A percentile compares a stretch with the other conserved stretches of the same genome.
phyloP scores from a whole-genome alignment of 1,284 basidiomycete genomes.

The Cutaneotrichosporon cutaneum region DNA sequence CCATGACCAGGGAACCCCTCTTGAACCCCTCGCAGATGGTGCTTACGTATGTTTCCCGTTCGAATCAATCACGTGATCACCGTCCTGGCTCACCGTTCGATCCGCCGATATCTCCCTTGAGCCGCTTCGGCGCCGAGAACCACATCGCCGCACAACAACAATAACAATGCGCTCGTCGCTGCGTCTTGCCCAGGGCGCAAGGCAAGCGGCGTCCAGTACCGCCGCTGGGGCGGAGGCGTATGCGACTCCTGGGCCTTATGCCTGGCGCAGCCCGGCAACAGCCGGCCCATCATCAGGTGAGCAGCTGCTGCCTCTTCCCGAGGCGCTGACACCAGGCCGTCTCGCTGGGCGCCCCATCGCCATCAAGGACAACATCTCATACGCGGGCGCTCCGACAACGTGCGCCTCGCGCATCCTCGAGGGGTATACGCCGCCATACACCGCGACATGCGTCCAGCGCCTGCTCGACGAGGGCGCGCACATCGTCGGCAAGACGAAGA shows the following conservation, averaged over 20 bases:
- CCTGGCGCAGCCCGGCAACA: constrained; percentile 32
- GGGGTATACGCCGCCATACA: constrained; percentile 74
- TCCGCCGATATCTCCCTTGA: neutral
- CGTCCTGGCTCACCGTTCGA: neutral
- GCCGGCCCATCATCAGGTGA: constrained; percentile 25
- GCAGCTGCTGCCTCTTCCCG: neutral
- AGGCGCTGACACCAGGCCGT: constrained; percentile 22
- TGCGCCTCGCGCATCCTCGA: constrained; percentile 74
- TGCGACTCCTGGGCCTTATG: constrained; percentile 31
- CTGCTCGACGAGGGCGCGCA: constrained; percentile 67
- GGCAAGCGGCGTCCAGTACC: neutral
- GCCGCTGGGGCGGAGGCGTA: neutral
- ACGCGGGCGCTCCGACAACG: constrained; percentile 66
- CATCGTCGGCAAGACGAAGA: constrained; percentile 86
- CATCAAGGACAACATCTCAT: constrained; percentile 85
- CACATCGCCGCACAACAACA: neutral
- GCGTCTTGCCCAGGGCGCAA: neutral
- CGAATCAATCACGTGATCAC: too few relatives aligned
- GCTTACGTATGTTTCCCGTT: neutral
- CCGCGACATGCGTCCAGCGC: constrained; percentile 76
- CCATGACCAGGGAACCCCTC: too few relatives aligned
- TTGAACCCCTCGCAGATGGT: too few relatives aligned
- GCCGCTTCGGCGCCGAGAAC: too few relatives aligned
- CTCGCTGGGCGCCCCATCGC: constrained; percentile 57
- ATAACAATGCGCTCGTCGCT: neutral